Base-by-base conservation (phyloP, 176 grass and related monocot species). In the Oryza glumipatula region DNA sequence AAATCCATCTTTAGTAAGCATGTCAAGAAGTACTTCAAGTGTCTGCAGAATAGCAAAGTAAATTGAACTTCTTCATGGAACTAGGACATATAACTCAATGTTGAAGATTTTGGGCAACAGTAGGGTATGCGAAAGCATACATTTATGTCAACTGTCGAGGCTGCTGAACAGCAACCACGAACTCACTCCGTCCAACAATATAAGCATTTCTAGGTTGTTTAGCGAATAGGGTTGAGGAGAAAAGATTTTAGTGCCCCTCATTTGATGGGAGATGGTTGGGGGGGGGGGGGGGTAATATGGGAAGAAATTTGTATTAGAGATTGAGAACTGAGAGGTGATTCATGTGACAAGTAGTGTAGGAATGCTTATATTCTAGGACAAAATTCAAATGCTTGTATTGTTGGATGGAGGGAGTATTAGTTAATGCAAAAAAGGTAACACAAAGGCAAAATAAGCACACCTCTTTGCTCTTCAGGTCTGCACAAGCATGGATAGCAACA, bases 21-120 rank as follows among this genome's bases (percentile, higher is more conserved):
- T 98, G 9, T 95, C 91, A 86, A 98, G 96, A 91, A 98, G 91
- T 90, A 76, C 75, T 87, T 98, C 96, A 82, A 92, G 82, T 75
- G 96, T 90, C 96, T 98, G 87, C 72, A 78, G 12, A 44, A 76
- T 67, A 74, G 84, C 67, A 2, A 77, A 76, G 76, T 49, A 60
- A 75, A 74, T 36, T 22, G 36, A 86, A 73, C 19, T 84, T 82
- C 19, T 84, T 82, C 73, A 73, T 63, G 65, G 21, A 79, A 61
- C 19, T 61, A 61, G 6, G 19, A n/a, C 23, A 64, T 67, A 72
- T 48, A 70, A 52, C 78, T 72, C 28, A 76, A 46, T 7, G 65
- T 48, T 82, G 44, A 11, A 66, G 45, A 58, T 15, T 38, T 16
- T 36, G 9, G 71, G 3, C 45, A 73, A 86, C 23, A 78, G 9